Evolutionary conservation across 2,329 filamentous ascomycete genomes (phyloP), one percentile per base, ranked within the genome.

Genomic region (Aspergillus neoniger): DNA sequence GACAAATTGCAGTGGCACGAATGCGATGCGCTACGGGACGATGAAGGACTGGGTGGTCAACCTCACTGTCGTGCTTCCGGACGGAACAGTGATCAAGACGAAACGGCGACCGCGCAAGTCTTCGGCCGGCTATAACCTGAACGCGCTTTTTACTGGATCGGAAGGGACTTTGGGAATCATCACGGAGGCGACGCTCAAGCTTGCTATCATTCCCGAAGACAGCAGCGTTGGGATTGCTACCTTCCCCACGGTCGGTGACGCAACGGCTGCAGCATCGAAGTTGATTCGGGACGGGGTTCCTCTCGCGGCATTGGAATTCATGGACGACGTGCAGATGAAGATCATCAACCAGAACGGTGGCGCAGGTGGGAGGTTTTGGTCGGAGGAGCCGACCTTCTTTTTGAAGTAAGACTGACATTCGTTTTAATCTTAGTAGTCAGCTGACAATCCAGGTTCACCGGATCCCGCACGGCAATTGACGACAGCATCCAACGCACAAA

Each of bases 31-130:
- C 56, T 91, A 91, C 67, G 88, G 88, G 0, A 90, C 88, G 0
- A 91, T 91, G 88, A 89, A 88, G 65, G 88, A 91, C 63, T 91
- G 87, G 81, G 88, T 91, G 1, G 77, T 91, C 57, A 89, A 87
- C 60, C 71, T 91, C 17, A 91, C 88, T 0, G 87, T 90, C 0
- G 88, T 91, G 0, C 79, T 91, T 48, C 84, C 88, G 0, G 87
- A 91, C 69, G 88, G 88, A 1, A 82, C 80, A 0, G 74, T 89
- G 17, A 86, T 91, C 73, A 90, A 89, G 70, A 91, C 89, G 0
- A 79, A 88, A 14, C 43, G 57, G 7, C 59, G 62, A 12, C 62
- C 62, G 44, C 52, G 0, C 83, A 91, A 90, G 71, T 85, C 84
- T 0, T 85, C 86, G 0, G 88, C 88, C 0, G 88, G 88, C 0